phyloP scores from a whole-genome alignment of 2,329 filamentous ascomycete species.

The Sporothrix luriei region DNA sequence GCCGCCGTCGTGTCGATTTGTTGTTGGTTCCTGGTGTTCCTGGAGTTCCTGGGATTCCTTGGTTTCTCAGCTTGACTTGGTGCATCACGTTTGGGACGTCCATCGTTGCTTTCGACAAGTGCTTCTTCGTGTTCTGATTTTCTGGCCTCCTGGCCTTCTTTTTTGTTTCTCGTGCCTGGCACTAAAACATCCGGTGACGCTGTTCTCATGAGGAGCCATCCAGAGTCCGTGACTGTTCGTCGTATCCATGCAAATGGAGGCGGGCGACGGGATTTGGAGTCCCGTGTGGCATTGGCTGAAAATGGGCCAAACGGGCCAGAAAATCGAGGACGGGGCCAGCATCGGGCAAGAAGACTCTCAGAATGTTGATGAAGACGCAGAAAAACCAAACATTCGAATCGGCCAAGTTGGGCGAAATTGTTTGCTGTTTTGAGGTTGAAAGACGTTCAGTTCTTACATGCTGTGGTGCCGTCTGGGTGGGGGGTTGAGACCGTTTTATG shows the following conservation, averaged over 20 bases:
- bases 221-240: neutral
- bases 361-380: neutral
- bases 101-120: neutral
- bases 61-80: neutral
- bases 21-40: neutral
- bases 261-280: neutral
- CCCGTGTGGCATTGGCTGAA: neutral
- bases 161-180: neutral
- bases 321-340: neutral
- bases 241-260: constrained; percentile 17
- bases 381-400: neutral
- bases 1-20: neutral
- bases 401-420: constrained; percentile 17
- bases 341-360: neutral
- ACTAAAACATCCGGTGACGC: neutral
- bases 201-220: neutral
- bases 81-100: too few relatives aligned
- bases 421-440: neutral
- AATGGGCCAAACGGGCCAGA: too few relatives aligned
- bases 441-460: neutral
- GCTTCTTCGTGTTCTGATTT: neutral
- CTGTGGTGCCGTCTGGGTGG: neutral
- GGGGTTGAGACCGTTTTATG: constrained; percentile 17
- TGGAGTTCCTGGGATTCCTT: neutral
- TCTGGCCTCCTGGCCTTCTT: neutral